Conservation (phyloP, 345 rosid genomes). For the Dovyalis caffra region DNA sequence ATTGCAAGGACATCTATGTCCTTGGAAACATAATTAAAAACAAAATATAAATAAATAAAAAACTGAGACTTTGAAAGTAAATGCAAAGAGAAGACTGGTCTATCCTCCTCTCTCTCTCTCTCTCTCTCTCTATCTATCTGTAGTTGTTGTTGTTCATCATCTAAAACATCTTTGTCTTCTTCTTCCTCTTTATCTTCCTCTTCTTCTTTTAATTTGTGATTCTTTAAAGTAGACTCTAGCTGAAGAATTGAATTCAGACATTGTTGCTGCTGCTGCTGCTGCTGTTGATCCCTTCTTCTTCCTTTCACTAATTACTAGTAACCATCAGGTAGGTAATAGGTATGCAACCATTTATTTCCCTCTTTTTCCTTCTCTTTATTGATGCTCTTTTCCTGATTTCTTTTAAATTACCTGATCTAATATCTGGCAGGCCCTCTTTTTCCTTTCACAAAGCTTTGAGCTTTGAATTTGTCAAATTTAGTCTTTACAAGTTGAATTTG, state of each 20-base stretch:
- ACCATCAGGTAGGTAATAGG: slow-evolving; percentile 1
- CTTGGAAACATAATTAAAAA: not conserved
- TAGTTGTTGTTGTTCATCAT: not conserved
- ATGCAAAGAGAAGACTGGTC: not conserved
- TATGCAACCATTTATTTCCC: not conserved
- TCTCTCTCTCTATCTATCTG: not conserved
- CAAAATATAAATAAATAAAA: not conserved
- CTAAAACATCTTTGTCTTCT: not conserved
- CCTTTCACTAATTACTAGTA: not conserved
- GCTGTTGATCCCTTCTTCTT: not conserved
- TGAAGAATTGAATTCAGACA: not conserved
- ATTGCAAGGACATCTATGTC: not conserved
- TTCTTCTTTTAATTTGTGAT: not conserved
- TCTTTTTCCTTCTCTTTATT: not conserved
- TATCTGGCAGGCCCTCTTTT: not conserved
- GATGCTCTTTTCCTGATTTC: not conserved
- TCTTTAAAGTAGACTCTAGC: not conserved
- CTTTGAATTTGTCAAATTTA: not conserved
- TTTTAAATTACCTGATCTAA: slow-evolving; percentile 1
- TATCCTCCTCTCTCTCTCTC: not conserved
- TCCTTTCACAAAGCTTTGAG: not conserved
- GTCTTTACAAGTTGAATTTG: not conserved
- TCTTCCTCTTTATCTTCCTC: not conserved
- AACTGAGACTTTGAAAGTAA: slow-evolving; percentile 3
- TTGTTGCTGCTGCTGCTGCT: not conserved